phyloP scores from a whole-genome alignment of 768 basidiomycete species.

The Coprinopsis cinerea region DNA sequence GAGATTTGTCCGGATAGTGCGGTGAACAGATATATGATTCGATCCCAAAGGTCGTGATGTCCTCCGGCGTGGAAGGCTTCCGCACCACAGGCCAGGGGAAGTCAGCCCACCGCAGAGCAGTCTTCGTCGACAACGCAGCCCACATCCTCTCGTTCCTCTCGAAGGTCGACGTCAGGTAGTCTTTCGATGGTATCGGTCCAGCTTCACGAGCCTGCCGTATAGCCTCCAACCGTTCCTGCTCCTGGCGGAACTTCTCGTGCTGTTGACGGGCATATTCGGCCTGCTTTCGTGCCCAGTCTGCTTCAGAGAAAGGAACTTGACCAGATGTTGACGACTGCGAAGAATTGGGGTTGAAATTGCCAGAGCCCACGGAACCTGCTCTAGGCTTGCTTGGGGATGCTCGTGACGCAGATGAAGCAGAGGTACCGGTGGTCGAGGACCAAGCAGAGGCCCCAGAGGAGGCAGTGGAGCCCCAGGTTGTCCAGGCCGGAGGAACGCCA shows the following conservation, averaged over 20 bases:
- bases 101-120: constrained; percentile 52
- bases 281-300: constrained; percentile 59
- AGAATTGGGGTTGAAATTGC: constrained; percentile 20
- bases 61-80: constrained; percentile 50
- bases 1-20: constrained; percentile 48
- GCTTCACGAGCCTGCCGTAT: constrained; percentile 46
- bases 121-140: constrained; percentile 37
- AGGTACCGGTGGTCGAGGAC: constrained; percentile 18
- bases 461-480: constrained; percentile 23
- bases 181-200: constrained; percentile 47
- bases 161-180: constrained; percentile 51
- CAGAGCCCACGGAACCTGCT: constrained; percentile 30
- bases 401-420: constrained; percentile 18
- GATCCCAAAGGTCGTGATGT: constrained; percentile 51
- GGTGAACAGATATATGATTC: constrained; percentile 57
- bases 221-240: constrained; percentile 60
- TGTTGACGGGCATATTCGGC: constrained; percentile 58
- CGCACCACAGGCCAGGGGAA: constrained; percentile 75
- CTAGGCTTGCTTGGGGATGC: constrained; percentile 26
- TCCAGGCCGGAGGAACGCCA: constrained; percentile 22
- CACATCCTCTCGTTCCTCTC: constrained; percentile 61
- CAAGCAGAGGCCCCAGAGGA: constrained; percentile 24
- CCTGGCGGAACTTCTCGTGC: constrained; percentile 62
- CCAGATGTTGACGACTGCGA: constrained; percentile 17
- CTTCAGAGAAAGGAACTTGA: constrained; percentile 28